Evolutionary conservation across 2,329 filamentous ascomycete species (phyloP), one percentile per base, ranked within the genome.

Genomic region (Diaporthe citri): DNA sequence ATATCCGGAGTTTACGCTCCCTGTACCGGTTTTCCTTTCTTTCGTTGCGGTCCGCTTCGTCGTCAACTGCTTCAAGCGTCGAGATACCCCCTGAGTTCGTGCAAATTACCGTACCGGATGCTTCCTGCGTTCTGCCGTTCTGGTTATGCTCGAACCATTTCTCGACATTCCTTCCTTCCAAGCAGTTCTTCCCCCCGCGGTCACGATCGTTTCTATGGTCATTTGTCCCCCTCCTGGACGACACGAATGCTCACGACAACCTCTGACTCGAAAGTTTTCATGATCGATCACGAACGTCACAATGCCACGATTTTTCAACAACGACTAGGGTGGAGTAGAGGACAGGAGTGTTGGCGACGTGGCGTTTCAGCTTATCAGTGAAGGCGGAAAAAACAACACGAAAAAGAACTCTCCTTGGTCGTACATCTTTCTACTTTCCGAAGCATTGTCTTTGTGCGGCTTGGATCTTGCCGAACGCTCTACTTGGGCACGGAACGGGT

Each of bases 1-100:
- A 76, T 74, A 75, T 74, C 73, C 75, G 70, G 70, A 75, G 72
- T 59, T 60, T 67, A 64, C 64, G 31, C 73, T 75, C 73, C 70
- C 67, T 75, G 62, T 75, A 75, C 73, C 69, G 56, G 74, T 66
- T 69, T 69, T 69, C 48, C 64, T 69, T 76, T 71, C 66, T 69
- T 75, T 75, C 71, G 64, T 76, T 75, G 51, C 66, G 66, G 73
- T 67, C 69, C 73, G 73, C 73, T 73, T 70, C 71, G 57, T 69
- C 59, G 71, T 71, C 71, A 59, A 72, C 73, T 75, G 75, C 75
- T 73, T 73, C 60, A 60, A 59, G 56, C 46, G 69, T 74, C 73
- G 73, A 74, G 73, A 74, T 74, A 74, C 73, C 73, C 73, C 57
- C 34, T 72, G 67, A 39, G 67, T 74, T 72, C 71, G 12, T 72